Base-by-base conservation (phyloP, 768 basidiomycete genomes). In the Boletus barrowsii region DNA sequence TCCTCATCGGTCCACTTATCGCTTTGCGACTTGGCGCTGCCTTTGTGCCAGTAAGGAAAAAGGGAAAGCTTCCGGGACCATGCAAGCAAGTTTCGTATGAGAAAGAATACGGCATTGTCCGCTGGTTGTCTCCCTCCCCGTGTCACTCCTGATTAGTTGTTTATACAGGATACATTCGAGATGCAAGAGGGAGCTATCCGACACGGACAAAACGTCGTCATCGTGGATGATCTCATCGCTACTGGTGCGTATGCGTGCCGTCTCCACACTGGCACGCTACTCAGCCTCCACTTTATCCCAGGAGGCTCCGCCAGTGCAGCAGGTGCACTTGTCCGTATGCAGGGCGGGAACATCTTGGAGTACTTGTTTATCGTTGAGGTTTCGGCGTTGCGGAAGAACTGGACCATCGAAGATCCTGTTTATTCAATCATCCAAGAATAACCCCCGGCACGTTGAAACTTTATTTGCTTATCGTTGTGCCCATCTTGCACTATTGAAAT, bases 211-310 rank as follows among this genome's bases (percentile, higher is more conserved):
- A 88, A 76, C 55, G 92, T 94, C 20, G 70, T 99, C 43, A 78
- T 99, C 42, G 77, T 99, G 26, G 97, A 99, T 72, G 97, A 99
- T 71, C 79, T 99, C 39, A 91, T 99, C 58, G 97, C 97, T 0
- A 98, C 96, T 30, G 96, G 95, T 90, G 58, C 41, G 79, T 57
- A 17, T n/a, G 30, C 22, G 15, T 30, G 17, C 48, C 13, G 6
- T 14, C 40, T 36, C 29, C 22, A 35, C n/a, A 39, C 18, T 29
- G 49, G 32, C 35, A 18, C 22, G n/a, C 56, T 30, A 8, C 40
- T 63, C 47, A 63, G 20, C 41, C n/a, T 26, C 5, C 51, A 30
- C 49, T 29, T 18, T 44, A 54, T 13, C 49, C 9, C 17, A 92
- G 93, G 94, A 57, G 97, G 97, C 10, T 97, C 94, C 32, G 97